Conservation (phyloP, 2,329 filamentous ascomycete species). For the Clarireedia homoeocarpa region DNA sequence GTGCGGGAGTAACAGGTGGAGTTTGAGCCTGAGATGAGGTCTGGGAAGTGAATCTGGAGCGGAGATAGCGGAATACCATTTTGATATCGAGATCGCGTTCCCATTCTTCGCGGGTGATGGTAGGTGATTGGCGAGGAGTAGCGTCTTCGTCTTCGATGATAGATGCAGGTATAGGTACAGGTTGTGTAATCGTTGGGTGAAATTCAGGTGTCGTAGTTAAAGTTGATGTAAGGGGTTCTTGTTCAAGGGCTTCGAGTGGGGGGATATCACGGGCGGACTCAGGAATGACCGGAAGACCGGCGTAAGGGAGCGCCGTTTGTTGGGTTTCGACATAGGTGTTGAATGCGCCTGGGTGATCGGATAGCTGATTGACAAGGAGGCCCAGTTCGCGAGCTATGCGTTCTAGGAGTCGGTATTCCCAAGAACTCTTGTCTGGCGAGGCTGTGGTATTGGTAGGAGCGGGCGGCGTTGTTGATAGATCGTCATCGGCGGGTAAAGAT, state of each 20-base stretch:
- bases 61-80: slow-evolving; percentile 83
- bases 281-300: slow-evolving; percentile 61
- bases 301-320: slow-evolving; percentile 63
- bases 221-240: slow-evolving; percentile 13
- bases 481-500: slow-evolving; percentile 47
- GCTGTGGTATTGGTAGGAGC: slow-evolving; percentile 9
- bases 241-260: slow-evolving; percentile 14
- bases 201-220: slow-evolving; percentile 14
- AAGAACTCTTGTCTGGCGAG: slow-evolving; percentile 39
- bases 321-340: slow-evolving; percentile 66
- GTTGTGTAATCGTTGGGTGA: slow-evolving; percentile 16
- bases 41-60: slow-evolving; percentile 58
- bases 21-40: slow-evolving; percentile 33
- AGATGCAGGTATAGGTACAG: slow-evolving; percentile 18
- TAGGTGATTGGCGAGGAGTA: slow-evolving; percentile 18
- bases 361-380: slow-evolving; percentile 71
- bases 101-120: slow-evolving; percentile 51
- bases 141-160: slow-evolving; percentile 9
- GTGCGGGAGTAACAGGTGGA: slow-evolving; percentile 29
- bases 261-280: slow-evolving; percentile 33
- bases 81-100: slow-evolving; percentile 85
- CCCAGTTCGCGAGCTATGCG: slow-evolving; percentile 83
- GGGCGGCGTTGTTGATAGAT: slow-evolving; percentile 24
- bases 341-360: slow-evolving; percentile 83
- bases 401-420: slow-evolving; percentile 75